Percentiles rank a stretch among this genome's conserved stretches.
These are phyloP conservation scores for Phialocephala subalpina DNA, from an alignment of 2,329 filamentous ascomycete species.

Conservation along the genomic window DNA sequence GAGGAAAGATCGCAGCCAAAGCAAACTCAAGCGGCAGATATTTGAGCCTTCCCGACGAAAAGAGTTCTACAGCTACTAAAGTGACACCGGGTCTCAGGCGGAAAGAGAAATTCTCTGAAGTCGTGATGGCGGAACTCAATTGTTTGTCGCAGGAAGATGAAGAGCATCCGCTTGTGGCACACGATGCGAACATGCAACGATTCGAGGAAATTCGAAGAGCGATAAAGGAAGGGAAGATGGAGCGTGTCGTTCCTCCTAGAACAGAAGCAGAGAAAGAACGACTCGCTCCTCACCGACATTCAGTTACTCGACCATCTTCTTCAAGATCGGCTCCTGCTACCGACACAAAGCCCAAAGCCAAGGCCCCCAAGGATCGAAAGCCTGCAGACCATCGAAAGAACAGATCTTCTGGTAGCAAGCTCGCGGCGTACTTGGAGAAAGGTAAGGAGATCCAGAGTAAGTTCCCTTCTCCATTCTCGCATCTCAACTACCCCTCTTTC, in stretches of 20 bases:
- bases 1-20: background rate
- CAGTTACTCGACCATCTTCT: background rate
- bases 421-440: background rate
- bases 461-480: slow-evolving; percentile 10
- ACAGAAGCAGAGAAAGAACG: background rate
- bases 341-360: background rate
- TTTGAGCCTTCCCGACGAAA: background rate
- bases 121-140: slow-evolving; percentile 14
- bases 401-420: background rate
- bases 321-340: background rate
- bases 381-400: background rate
- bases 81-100: background rate
- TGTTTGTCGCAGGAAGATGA: background rate
- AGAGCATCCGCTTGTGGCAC: background rate
- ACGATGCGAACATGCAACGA: background rate
- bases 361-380: background rate
- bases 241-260: slow-evolving; percentile 18
- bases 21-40: slow-evolving; percentile 14
- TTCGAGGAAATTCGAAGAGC: slow-evolving; percentile 4
- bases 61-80: background rate
- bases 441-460: background rate
- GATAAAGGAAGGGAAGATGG: slow-evolving; percentile 28
- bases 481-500: background rate
- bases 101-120: slow-evolving; percentile 14
- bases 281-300: background rate